These are phyloP conservation scores for Penicillium sp. DNA, from an alignment of 2,329 filamentous ascomycete genomes.

Conservation along the genomic window DNA sequence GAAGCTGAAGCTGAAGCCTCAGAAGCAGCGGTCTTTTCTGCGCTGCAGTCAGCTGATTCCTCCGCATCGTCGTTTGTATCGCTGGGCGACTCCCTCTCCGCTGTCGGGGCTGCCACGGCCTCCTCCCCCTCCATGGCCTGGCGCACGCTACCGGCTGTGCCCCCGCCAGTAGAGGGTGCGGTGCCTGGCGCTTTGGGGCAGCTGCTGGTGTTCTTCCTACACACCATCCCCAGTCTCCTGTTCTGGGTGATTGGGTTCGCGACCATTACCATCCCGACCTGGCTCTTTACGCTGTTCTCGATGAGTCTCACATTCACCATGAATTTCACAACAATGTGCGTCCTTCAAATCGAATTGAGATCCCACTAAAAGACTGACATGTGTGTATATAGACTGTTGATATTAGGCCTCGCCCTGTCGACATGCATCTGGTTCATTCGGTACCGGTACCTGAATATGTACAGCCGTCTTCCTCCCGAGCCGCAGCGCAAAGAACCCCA, in stretches of 20 bases:
- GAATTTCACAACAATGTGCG: slow-evolving; percentile 94
- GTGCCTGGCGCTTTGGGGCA: slow-evolving; percentile 46
- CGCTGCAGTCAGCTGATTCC: not conserved
- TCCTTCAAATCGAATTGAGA: not conserved
- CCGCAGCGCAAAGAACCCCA: slow-evolving; percentile 94
- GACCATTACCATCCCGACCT: slow-evolving; percentile 83
- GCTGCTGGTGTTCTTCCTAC: slow-evolving; percentile 47
- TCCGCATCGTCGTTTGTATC: not conserved
- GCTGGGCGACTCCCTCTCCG: not conserved
- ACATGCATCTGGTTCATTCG: slow-evolving; percentile 88
- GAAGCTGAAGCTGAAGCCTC: not conserved
- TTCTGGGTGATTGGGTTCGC: slow-evolving; percentile 82
- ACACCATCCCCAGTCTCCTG: slow-evolving; percentile 54
- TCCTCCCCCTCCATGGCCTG: slow-evolving; percentile 16
- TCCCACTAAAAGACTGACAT: not conserved
- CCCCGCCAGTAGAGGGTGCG: slow-evolving; percentile 29
- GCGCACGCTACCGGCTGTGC: slow-evolving; percentile 22
- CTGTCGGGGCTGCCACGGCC: not conserved
- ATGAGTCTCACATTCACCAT: slow-evolving; percentile 95
- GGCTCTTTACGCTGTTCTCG: slow-evolving; percentile 85
- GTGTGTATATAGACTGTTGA: slow-evolving; percentile 59
- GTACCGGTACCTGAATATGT: slow-evolving; percentile 96
- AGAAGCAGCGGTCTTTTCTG: not conserved
- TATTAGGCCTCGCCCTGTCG: slow-evolving; percentile 72
- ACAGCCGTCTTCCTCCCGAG: slow-evolving; percentile 86